A percentile compares a stretch with the other conserved stretches of the same genome.
phyloP scores from a whole-genome alignment of 1,284 basidiomycete genomes.

The Hemileia vastatrix region DNA sequence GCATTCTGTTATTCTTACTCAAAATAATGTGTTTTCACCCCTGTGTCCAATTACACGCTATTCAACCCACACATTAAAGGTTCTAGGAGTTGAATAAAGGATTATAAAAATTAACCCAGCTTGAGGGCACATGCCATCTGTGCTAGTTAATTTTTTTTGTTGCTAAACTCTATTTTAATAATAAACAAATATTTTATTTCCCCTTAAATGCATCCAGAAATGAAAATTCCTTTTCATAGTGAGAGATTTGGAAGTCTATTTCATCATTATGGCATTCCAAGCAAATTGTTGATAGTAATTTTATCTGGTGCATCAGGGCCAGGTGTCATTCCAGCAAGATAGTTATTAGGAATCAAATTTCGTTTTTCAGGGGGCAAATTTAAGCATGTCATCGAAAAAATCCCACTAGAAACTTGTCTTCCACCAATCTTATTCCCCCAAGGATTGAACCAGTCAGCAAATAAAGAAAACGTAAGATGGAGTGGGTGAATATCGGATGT shows the following conservation, averaged over 20 bases:
- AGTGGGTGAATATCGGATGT: too few species aligned
- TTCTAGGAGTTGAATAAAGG: too few species aligned
- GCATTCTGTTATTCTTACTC: too few species aligned
- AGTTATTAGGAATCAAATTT: not conserved
- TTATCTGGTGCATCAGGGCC: not conserved
- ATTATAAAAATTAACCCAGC: too few species aligned
- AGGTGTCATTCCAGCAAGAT: not conserved
- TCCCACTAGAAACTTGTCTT: not conserved
- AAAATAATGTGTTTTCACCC: too few species aligned
- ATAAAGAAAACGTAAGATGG: slow-evolving; percentile 1
- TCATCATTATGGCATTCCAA: not conserved
- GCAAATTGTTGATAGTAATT: not conserved
- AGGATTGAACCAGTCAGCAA: slow-evolving; percentile 13
- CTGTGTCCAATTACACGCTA: too few species aligned
- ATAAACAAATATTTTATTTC: too few species aligned
- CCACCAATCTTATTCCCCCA: not conserved
- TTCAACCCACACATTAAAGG: too few species aligned
- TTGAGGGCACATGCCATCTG: too few species aligned
- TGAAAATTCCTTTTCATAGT: not conserved
- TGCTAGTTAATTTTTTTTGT: too few species aligned
- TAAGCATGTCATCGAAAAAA: slow-evolving; percentile 2
- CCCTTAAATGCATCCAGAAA: not conserved
- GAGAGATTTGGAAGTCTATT: too few species aligned
- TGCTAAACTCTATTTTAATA: too few species aligned
- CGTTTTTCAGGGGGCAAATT: not conserved